Percentiles rank a stretch among this genome's conserved stretches.
phyloP scores from a whole-genome alignment of 495 filamentous ascomycete genomes.

The Gamarada debralockiae region DNA sequence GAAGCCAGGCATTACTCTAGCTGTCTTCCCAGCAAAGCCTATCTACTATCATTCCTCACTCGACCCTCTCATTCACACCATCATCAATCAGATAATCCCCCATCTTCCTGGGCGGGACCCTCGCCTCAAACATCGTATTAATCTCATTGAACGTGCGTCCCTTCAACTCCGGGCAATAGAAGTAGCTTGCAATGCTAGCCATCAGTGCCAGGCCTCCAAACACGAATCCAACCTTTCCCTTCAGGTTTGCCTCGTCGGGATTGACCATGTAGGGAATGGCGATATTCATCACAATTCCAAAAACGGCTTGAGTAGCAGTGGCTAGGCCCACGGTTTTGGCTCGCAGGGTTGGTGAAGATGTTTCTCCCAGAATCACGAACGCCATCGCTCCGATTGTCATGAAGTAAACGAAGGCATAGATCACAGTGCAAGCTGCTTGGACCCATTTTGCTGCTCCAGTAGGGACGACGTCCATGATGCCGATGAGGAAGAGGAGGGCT shows the following conservation, averaged over 20 bases:
- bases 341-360: slow-evolving; percentile 33
- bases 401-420: slow-evolving; percentile 52
- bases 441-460: slow-evolving; percentile 29
- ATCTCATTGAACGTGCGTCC: slow-evolving; percentile 54
- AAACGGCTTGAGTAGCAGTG: slow-evolving; percentile 52
- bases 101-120: no score
- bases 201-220: slow-evolving; percentile 52
- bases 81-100: no score
- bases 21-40: no score
- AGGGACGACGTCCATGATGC: slow-evolving; percentile 17
- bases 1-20: no score
- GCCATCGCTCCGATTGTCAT: slow-evolving; percentile 55
- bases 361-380: slow-evolving; percentile 56
- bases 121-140: slow-evolving; percentile 40
- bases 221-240: slow-evolving; percentile 65
- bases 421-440: slow-evolving; percentile 44
- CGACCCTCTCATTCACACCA: no score
- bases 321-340: slow-evolving; percentile 61
- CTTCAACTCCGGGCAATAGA: slow-evolving; percentile 43
- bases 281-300: slow-evolving; percentile 59
- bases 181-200: slow-evolving; percentile 28
- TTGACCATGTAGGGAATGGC: slow-evolving; percentile 67
- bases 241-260: slow-evolving; percentile 57
- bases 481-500: slow-evolving; percentile 11
- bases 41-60: no score